Conservation (phyloP, 176 grass and related monocot species). For the Bromus sterilis region DNA sequence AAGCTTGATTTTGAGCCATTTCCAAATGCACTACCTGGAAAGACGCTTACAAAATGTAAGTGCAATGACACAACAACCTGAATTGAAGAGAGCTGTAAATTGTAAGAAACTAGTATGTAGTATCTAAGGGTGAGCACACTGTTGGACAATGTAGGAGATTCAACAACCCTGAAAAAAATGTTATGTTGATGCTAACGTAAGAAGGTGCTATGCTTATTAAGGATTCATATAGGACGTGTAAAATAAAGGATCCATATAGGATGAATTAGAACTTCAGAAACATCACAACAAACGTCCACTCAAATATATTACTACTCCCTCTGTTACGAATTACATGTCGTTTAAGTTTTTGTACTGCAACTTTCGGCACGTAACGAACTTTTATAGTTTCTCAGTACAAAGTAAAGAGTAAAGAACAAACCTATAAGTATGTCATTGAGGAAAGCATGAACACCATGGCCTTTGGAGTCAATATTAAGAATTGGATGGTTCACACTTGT, state of each 20-base stretch:
- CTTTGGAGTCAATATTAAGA: constrained; percentile 70
- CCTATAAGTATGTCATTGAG: constrained; percentile 73
- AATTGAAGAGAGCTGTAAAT: not conserved
- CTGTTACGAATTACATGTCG: not conserved
- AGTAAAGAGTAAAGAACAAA: constrained; percentile 24
- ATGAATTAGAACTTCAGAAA: constrained; percentile 10
- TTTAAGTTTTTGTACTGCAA: no score
- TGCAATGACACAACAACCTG: not conserved
- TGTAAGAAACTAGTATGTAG: not conserved
- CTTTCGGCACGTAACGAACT: no score
- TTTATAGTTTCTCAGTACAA: not conserved
- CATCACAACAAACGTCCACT: not conserved
- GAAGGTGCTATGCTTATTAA: constrained; percentile 1
- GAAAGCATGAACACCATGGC: constrained; percentile 86
- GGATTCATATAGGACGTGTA: not conserved
- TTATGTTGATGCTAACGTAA: not conserved
- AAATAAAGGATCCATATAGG: not conserved
- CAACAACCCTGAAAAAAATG: not conserved
- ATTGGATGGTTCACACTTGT: constrained; percentile 30
- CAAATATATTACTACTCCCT: not conserved
- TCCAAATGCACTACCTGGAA: constrained; percentile 65
- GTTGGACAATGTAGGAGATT: not conserved
- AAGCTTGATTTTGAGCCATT: constrained; percentile 66
- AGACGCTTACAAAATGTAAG: not conserved
- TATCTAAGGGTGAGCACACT: not conserved